These are phyloP conservation scores for Leucosporidium creatinivorum DNA, from an alignment of 768 basidiomycete genomes.

Conservation along the genomic window DNA sequence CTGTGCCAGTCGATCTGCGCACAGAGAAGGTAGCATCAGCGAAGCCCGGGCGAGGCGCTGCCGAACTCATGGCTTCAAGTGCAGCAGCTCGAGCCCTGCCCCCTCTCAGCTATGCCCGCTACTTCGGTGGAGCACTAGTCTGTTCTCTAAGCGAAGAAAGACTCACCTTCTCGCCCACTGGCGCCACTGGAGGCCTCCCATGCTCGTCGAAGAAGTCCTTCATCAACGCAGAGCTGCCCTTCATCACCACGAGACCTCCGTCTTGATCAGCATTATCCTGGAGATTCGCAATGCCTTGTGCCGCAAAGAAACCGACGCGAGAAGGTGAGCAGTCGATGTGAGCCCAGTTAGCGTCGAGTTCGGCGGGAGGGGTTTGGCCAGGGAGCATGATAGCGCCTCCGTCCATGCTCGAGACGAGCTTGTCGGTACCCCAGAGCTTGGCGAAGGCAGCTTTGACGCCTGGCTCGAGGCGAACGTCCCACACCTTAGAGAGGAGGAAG, in stretches of 20 bases:
- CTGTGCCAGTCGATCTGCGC: conserved; percentile 5
- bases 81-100: no score
- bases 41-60: not conserved
- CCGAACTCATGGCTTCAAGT: not conserved
- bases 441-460: conserved; percentile 38
- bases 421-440: conserved; percentile 38
- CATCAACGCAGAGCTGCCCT: conserved; percentile 28
- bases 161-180: not conserved
- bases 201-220: conserved; percentile 21
- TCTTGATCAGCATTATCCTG: conserved; percentile 36
- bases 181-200: not conserved
- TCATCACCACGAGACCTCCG: conserved; percentile 37
- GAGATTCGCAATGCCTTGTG: conserved; percentile 37
- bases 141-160: no score
- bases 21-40: not conserved
- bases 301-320: conserved; percentile 19
- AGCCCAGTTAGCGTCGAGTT: not conserved
- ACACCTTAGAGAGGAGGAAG: conserved; percentile 23
- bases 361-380: not conserved
- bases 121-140: no score
- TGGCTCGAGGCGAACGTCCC: conserved; percentile 28
- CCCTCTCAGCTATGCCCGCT: no score
- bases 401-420: conserved; percentile 38
- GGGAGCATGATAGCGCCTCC: conserved; percentile 31
- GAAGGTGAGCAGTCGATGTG: conserved; percentile 36